These are phyloP conservation scores for Pouteria glomerata DNA, from an alignment of 148 eudicot genomes.

Conservation along the genomic window DNA sequence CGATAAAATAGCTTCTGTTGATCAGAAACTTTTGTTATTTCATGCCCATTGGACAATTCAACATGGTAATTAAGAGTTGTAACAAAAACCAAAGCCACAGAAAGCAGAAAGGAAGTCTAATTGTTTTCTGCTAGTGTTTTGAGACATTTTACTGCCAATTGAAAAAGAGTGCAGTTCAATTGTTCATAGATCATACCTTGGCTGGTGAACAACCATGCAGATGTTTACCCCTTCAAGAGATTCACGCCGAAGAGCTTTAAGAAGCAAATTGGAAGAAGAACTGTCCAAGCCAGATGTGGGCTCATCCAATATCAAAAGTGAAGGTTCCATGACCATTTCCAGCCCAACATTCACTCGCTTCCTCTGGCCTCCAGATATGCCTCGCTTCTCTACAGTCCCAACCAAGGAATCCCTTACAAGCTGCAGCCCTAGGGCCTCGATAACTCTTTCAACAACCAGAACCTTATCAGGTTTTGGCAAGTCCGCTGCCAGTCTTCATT, in stretches of 20 bases:
- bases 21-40: too few relatives aligned
- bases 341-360: slow-evolving; percentile 90
- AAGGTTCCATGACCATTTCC: slow-evolving; percentile 98
- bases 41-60: background rate
- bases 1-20: background rate
- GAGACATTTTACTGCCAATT: background rate
- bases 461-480: slow-evolving; percentile 81
- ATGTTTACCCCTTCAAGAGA: slow-evolving; percentile 96
- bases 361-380: slow-evolving; percentile 92
- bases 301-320: slow-evolving; percentile 83
- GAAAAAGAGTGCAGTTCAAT: background rate
- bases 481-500: slow-evolving; percentile 58
- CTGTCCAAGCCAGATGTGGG: slow-evolving; percentile 98
- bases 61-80: background rate
- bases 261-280: slow-evolving; percentile 82
- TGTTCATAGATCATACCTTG: slow-evolving; percentile 45
- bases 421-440: slow-evolving; percentile 78
- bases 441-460: slow-evolving; percentile 82
- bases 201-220: slow-evolving; percentile 94
- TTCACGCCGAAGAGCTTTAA: slow-evolving; percentile 86
- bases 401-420: slow-evolving; percentile 78
- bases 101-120: background rate
- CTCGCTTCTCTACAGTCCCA: slow-evolving; percentile 88
- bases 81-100: background rate
- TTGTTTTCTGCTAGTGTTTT: background rate